Evolutionary conservation across 768 basidiomycete genomes (phyloP).

Genomic region (Lentinula sp.): DNA sequence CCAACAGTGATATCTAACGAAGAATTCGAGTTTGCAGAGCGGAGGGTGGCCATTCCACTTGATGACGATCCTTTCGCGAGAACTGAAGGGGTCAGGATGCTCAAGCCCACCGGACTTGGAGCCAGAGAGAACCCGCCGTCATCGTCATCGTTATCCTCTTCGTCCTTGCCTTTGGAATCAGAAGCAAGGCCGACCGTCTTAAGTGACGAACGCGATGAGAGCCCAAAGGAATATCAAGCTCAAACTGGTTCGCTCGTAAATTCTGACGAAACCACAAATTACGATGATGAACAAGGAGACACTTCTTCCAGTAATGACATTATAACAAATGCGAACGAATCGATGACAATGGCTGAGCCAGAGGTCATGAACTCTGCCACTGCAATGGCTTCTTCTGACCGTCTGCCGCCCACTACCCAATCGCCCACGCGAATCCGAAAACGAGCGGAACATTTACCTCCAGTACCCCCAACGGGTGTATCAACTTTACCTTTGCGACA

Average conservation of each 20-base stretch:
- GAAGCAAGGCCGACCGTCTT: background rate
- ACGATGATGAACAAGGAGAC: background rate
- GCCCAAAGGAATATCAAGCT: background rate
- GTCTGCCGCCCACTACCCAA: background rate
- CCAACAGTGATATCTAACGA: conserved; percentile 12
- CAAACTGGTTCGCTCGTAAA: background rate
- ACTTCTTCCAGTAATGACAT: background rate
- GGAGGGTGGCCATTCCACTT: conserved; percentile 28
- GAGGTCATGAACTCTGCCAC: background rate
- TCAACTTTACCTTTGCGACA: conserved; percentile 18
- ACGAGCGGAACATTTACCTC: background rate
- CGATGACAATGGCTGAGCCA: background rate
- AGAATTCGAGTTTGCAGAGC: background rate
- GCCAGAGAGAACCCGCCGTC: background rate
- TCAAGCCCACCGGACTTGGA: conserved; percentile 18
- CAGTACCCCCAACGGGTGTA: background rate
- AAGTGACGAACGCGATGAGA: background rate
- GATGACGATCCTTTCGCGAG: conserved; percentile 56
- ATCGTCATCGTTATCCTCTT: background rate
- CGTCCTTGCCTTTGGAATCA: background rate
- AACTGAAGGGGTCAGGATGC: conserved; percentile 44
- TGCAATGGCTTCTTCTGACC: background rate
- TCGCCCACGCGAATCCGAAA: background rate
- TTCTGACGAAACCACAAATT: background rate
- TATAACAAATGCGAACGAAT: background rate